phyloP scores from a whole-genome alignment of 768 basidiomycete species.

The Xerocomus spinulosus region DNA sequence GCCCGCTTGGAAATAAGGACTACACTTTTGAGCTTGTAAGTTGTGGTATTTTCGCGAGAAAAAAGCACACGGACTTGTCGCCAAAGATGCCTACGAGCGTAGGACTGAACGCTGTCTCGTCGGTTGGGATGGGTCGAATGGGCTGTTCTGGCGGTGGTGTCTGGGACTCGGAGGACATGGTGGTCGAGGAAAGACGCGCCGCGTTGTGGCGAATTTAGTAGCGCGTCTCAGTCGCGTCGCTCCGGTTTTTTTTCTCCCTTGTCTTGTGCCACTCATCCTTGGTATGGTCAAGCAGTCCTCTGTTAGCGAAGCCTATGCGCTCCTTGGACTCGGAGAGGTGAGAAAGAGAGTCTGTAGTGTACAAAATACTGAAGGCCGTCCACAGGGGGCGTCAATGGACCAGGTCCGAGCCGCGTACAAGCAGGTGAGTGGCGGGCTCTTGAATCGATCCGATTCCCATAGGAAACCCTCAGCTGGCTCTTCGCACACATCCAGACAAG shows the following conservation, averaged over 20 bases:
- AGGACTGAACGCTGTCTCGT: slow-evolving; percentile 20
- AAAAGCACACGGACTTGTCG: slow-evolving; percentile 54
- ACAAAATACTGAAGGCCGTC: slow-evolving; percentile 6
- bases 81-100: slow-evolving; percentile 41
- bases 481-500: slow-evolving; percentile 74
- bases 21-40: slow-evolving; percentile 43
- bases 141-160: neutral
- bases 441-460: slow-evolving; percentile 1
- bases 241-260: slow-evolving; percentile 8
- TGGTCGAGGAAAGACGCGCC: neutral
- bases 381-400: slow-evolving; percentile 57
- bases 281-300: slow-evolving; percentile 36
- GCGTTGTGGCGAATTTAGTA: slow-evolving; percentile 13
- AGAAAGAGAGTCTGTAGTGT: neutral
- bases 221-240: slow-evolving; percentile 29
- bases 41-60: neutral
- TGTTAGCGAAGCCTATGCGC: slow-evolving; percentile 35
- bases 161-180: slow-evolving; percentile 8
- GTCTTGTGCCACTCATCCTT: slow-evolving; percentile 6
- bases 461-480: slow-evolving; percentile 43
- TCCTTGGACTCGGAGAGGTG: slow-evolving; percentile 56
- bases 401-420: slow-evolving; percentile 66
- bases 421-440: slow-evolving; percentile 40
- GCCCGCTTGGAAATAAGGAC: slow-evolving; percentile 96
- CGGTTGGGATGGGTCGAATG: slow-evolving; percentile 1